Base-by-base conservation (phyloP, 495 filamentous ascomycete genomes). In the Talaromyces proteolyticus region DNA sequence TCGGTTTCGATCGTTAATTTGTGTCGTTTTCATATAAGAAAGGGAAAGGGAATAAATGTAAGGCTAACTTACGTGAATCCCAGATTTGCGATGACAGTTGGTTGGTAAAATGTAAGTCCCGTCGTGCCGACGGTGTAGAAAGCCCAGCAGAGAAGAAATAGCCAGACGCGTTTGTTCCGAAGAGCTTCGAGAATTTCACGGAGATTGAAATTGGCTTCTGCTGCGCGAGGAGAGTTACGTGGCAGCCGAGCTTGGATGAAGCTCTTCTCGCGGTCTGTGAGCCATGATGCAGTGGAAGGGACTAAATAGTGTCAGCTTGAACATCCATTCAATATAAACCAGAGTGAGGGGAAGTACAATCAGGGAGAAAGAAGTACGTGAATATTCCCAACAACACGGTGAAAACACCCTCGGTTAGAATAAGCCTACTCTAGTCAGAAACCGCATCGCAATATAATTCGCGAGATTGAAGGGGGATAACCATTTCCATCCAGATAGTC, bases 211-310 rank as follows among this genome's bases (percentile, higher is more conserved):
- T 59, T 55, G 0, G 59, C 17, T 21, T 73, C 69, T 12, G 36
- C 51, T 0, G 63, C 65, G n/a, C 54, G 52, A 16, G 69, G 66
- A 0, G 69, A 63, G 45, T 73, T 68, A 4, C 63, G 56, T 40
- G 67, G 60, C 3, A 73, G 58, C n/a, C 69, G 59, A 8, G 58
- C 60, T 52, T 72, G 62, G 34, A 72, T 59, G 42, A 65, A 72
- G 20, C 63, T 65, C 53, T 72, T 65, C 51, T 72, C 69, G 16
- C 60, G 59, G 39, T 57, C 53, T 2, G 67, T 70, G 53, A 72
- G 67, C 66, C 66, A 73, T 26, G 53, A 60, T 5, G 25, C 23
- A 38, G 52, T 52, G 34, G 57, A 68, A 11, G 44, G 42, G 26
- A n/a, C n/a, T n/a, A n/a, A n/a, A n/a, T n/a, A n/a, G n/a, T n/a